Conservation (phyloP, 225 moss, liverwort and hornwort genomes). For the Physcomitrellopsis africana region DNA sequence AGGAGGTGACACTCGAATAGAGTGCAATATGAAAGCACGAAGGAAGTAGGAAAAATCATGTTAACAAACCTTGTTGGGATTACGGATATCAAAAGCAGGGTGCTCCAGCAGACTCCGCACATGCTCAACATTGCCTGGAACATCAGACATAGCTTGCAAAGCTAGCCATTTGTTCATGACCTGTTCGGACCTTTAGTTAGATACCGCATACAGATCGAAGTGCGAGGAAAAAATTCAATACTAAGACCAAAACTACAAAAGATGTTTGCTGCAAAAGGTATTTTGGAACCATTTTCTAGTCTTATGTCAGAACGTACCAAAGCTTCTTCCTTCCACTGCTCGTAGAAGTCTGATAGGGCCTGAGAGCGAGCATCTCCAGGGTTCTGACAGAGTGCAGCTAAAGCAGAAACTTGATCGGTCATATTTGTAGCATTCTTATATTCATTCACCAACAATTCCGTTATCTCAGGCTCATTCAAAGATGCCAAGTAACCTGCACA, state of each 20-base stretch:
- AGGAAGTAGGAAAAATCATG: neutral
- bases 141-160: constrained; percentile 91
- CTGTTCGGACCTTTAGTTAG: constrained; percentile 31
- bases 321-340: constrained; percentile 89
- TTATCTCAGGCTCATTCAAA: constrained; percentile 68
- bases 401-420: constrained; percentile 88
- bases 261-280: neutral
- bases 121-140: constrained; percentile 75
- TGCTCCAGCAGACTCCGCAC: constrained; percentile 77
- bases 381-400: constrained; percentile 85
- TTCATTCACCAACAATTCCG: constrained; percentile 57
- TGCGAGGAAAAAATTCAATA: neutral
- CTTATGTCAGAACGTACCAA: constrained; percentile 56
- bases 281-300: neutral
- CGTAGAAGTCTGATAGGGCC: constrained; percentile 77
- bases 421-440: constrained; percentile 79
- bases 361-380: constrained; percentile 67
- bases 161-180: constrained; percentile 95
- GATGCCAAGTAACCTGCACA: constrained; percentile 76
- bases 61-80: constrained; percentile 83
- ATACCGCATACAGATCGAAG: too few species aligned
- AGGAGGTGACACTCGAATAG: too few species aligned
- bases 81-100: constrained; percentile 91
- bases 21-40: neutral
- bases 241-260: neutral